Percentiles rank a stretch among this genome's conserved stretches.
Conservation (phyloP, 441 rosid genomes). For the Croton laevigatus region DNA sequence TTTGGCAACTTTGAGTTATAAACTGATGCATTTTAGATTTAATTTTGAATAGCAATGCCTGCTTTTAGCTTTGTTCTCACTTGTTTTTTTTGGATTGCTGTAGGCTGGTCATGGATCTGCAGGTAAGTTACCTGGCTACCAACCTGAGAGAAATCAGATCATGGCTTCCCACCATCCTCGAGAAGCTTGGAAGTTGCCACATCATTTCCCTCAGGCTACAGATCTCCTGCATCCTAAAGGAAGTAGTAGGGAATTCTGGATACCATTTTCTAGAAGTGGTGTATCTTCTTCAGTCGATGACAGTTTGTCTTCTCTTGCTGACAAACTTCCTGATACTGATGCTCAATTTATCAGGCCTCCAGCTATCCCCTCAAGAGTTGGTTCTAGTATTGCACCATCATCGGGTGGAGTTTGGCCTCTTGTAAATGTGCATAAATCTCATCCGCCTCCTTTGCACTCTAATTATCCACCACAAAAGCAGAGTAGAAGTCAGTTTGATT, state of each 20-base stretch:
- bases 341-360: conserved; percentile 41
- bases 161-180: conserved; percentile 33
- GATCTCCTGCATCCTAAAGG: conserved; percentile 36
- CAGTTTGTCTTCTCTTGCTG: conserved; percentile 33
- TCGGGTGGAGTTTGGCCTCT: conserved; percentile 51
- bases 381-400: conserved; percentile 35
- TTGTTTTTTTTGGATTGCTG: conserved; percentile 25
- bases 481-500: conserved; percentile 40
- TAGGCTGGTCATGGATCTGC: conserved; percentile 45
- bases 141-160: conserved; percentile 32
- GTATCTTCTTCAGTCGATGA: conserved; percentile 40
- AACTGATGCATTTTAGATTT: neutral
- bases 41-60: neutral
- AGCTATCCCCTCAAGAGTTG: conserved; percentile 36
- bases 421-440: conserved; percentile 50
- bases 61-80: conserved; percentile 9
- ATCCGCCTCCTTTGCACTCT: conserved; percentile 42
- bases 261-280: conserved; percentile 42
- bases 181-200: conserved; percentile 46
- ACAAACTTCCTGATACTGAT: conserved; percentile 43
- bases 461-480: conserved; percentile 42
- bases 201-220: conserved; percentile 39
- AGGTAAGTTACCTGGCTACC: conserved; percentile 30
- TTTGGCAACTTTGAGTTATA: neutral
- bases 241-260: conserved; percentile 43